Evolutionary conservation across 169 alveolate genomes (phyloP), one percentile per base, ranked within the genome.

Genomic region (Neospora caninum): DNA sequence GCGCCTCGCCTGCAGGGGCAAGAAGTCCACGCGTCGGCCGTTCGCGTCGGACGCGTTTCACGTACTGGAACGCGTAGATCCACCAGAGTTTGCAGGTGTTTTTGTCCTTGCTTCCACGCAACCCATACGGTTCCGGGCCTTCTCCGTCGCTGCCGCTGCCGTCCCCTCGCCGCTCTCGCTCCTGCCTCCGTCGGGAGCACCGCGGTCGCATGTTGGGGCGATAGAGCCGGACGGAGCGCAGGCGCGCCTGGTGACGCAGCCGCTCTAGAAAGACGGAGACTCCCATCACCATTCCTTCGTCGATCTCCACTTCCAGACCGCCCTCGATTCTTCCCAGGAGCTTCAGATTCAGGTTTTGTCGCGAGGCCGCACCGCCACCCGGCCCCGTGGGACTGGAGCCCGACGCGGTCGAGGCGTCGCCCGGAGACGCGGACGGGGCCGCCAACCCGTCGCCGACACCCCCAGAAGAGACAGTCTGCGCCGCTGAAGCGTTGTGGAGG

Each of bases 61-160:
- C 89, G 67, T 18, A 82, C 67, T 82, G 53, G 22, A 82, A 27
- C 89, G 89, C 89, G 67, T 82, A 82, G 18, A 9, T 6, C 89
- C 89, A 82, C 89, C 89, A 82, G 54, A 31, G 53, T 34, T 42
- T 38, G 38, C 67, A 39, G 31, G 43, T 82, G 67, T 16, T 22
- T 29, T 82, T 41, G 53, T 7, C 89, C 38, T 41, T 41, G 89
- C 67, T 38, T 36, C 36, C 67, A 29, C 41, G 69, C 89, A 41
- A 1, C 16, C 16, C 2, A 20, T 36, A 13, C 89, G n/a, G 2
- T 25, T 7, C 34, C 1, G 34, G 67, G n/a, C 4, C 34, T 34
- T 82, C 34, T 38, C 64, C 18, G 18, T 9, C 67, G 45, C 43
- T 80, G 38, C 88, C 34, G 88, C 9, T 80, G 64, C 88, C 53